Base-by-base conservation (phyloP, 371 early-diverging fungal genomes). In the Lichtheimia ramosa region DNA sequence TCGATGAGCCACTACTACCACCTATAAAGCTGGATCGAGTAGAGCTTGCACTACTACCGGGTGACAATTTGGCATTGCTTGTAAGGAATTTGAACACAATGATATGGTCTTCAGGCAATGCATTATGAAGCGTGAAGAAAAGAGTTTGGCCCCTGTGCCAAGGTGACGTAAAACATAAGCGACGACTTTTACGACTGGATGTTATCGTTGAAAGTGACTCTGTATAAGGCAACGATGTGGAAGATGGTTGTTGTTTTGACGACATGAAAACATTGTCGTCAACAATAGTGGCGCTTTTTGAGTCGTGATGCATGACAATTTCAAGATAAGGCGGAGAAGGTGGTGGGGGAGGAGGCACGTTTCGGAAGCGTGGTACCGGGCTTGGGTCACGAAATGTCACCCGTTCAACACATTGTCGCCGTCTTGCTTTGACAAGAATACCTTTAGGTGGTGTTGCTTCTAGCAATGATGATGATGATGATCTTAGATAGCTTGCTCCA, bases 301-400 rank as follows among this genome's bases (percentile, higher is more conserved):
- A 42, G n/a, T 56, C 52, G n/a, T 43, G 27, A 46, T 64, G 58
- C 21, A 70, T 58, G 20, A 64, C 13, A 5, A 77, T 67, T 21
- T 65, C 61, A 27, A 77, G 42, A 42, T 72, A 77, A 8, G 71
- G 72, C 15, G 78, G 78, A 10, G 78, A 74, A 18, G 78, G 69
- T 2, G 78, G 78, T n/a, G 77, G 74, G 3, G 73, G 70, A 12
- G 77, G 77, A 21, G 74, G 66, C 25, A 57, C 72, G 53, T 77
- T 77, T 39, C 78, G 78, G 48, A 77, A 75, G 34, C 76, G 63
- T 49, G 79, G 79, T 18, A 79, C 74, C 42, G 79, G 79, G 56
- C 76, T 75, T 5, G 76, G 69, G 53, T 72, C 74, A 20, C 71
- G 58, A 70, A 79, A 79, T 43, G 70, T 71, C n/a, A 79, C 75